These are phyloP conservation scores for Kazachstania viticola DNA, from an alignment of 805 yeast genomes.

Conservation along the genomic window DNA sequence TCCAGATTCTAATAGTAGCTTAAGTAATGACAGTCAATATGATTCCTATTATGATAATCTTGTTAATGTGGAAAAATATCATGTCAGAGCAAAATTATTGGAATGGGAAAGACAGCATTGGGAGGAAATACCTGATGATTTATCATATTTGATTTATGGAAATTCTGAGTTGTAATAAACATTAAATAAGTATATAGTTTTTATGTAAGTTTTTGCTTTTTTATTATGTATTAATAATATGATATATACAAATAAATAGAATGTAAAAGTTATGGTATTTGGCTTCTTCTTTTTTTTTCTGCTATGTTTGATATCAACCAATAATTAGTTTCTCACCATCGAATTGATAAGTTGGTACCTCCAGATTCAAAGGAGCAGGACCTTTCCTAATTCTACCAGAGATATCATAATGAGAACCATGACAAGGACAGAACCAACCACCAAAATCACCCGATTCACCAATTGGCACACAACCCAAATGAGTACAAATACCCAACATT, in stretches of 20 bases:
- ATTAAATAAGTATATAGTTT: background rate
- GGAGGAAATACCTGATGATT: slow-evolving; percentile 29
- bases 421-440: slow-evolving; percentile 99
- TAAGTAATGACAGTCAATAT: background rate
- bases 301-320: slow-evolving; percentile 61
- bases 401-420: slow-evolving; percentile 99
- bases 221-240: too few species aligned
- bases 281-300: too few species aligned
- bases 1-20: too few species aligned
- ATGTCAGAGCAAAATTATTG: slow-evolving; percentile 9
- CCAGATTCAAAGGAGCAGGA: slow-evolving; percentile 98
- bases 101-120: slow-evolving; percentile 24
- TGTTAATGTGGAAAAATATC: slow-evolving; percentile 5
- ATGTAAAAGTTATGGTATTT: too few species aligned
- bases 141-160: slow-evolving; percentile 7
- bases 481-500: slow-evolving; percentile 99
- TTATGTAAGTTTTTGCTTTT: too few species aligned
- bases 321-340: slow-evolving; percentile 74
- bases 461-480: slow-evolving; percentile 99
- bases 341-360: slow-evolving; percentile 86
- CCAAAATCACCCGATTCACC: slow-evolving; percentile 99
- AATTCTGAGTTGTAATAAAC: slow-evolving; percentile 9
- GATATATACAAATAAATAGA: too few species aligned
- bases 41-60: slow-evolving; percentile 1
- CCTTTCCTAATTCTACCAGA: slow-evolving; percentile 99